A percentile compares a stretch with the other conserved stretches of the same genome.
phyloP scores from a whole-genome alignment of 495 filamentous ascomycete species.

The Acidomyces sp. region DNA sequence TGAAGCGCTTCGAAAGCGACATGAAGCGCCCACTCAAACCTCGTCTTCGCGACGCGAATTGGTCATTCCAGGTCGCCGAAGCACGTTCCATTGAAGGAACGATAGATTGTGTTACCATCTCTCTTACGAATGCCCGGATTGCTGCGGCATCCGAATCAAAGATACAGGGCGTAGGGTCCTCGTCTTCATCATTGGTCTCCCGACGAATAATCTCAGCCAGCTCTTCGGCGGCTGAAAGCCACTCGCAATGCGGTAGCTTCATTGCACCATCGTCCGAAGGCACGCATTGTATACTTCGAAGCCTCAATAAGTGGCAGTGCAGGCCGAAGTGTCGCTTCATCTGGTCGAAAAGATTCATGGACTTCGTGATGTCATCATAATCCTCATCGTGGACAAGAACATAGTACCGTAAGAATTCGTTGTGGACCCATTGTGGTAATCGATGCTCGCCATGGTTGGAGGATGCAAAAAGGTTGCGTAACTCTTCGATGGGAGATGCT shows the following conservation, averaged over 20 bases:
- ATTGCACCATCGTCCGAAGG: conserved; percentile 88
- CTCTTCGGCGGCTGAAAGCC: conserved; percentile 81
- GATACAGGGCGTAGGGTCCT: conserved; percentile 61
- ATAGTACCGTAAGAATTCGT: conserved; percentile 87
- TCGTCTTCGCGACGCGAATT: conserved; percentile 77
- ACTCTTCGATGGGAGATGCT: conserved; percentile 62
- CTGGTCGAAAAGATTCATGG: conserved; percentile 77
- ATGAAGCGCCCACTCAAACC: conserved; percentile 83
- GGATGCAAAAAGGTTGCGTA: conserved; percentile 66
- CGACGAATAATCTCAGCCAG: conserved; percentile 53
- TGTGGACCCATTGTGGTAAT: conserved; percentile 69
- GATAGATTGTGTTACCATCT: conserved; percentile 84
- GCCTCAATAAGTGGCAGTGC: conserved; percentile 80
- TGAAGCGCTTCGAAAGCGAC: conserved; percentile 77
- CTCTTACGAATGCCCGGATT: conserved; percentile 74
- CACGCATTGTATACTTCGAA: conserved; percentile 72
- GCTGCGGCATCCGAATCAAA: conserved; percentile 85
- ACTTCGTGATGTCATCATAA: conserved; percentile 76
- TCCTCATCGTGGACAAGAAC: conserved; percentile 97
- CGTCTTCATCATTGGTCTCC: conserved; percentile 44
- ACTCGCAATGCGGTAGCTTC: conserved; percentile 62
- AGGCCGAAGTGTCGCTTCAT: conserved; percentile 97
- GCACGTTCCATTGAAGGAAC: conserved; percentile 90
- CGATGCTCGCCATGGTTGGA: conserved; percentile 54
- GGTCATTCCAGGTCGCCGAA: conserved; percentile 88